These are phyloP conservation scores for Boletus eberwhitei DNA, from an alignment of 768 basidiomycete species.

Conservation along the genomic window DNA sequence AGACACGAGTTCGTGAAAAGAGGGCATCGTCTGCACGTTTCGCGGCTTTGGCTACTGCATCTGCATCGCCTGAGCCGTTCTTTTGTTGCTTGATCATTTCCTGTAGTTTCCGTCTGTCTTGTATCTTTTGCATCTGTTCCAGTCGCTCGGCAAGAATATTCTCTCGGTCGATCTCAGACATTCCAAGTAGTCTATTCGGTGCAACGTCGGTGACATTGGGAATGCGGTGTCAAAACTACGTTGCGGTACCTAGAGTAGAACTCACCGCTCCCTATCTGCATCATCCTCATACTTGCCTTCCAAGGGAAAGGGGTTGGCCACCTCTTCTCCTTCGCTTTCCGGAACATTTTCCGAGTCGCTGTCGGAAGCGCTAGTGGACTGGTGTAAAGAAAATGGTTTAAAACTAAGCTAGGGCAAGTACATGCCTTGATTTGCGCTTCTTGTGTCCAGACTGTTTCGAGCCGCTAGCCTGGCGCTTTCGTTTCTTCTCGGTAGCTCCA, in stretches of 20 bases:
- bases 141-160: slow-evolving; percentile 74
- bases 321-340: slow-evolving; percentile 62
- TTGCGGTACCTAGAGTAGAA: slow-evolving; percentile 26
- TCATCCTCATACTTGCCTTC: slow-evolving; percentile 92
- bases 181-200: slow-evolving; percentile 58
- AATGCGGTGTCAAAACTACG: slow-evolving; percentile 25
- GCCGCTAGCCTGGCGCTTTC: slow-evolving; percentile 51
- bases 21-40: slow-evolving; percentile 55
- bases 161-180: slow-evolving; percentile 90
- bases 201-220: slow-evolving; percentile 5
- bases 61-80: slow-evolving; percentile 45
- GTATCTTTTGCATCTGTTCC: slow-evolving; percentile 75
- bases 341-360: slow-evolving; percentile 49
- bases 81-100: slow-evolving; percentile 70
- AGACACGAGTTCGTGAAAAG: slow-evolving; percentile 3
- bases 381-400: background rate
- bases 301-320: slow-evolving; percentile 74
- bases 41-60: slow-evolving; percentile 66
- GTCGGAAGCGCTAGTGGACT: slow-evolving; percentile 36
- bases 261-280: slow-evolving; percentile 77
- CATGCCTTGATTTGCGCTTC: slow-evolving; percentile 74
- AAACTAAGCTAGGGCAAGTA: slow-evolving; percentile 4
- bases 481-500: slow-evolving; percentile 64
- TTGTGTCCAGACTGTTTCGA: slow-evolving; percentile 49
- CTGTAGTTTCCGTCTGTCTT: slow-evolving; percentile 68